Percentiles rank a stretch among this genome's conserved stretches.
phyloP scores from a whole-genome alignment of 495 filamentous ascomycete genomes.

The Daldinia bambusicola region DNA sequence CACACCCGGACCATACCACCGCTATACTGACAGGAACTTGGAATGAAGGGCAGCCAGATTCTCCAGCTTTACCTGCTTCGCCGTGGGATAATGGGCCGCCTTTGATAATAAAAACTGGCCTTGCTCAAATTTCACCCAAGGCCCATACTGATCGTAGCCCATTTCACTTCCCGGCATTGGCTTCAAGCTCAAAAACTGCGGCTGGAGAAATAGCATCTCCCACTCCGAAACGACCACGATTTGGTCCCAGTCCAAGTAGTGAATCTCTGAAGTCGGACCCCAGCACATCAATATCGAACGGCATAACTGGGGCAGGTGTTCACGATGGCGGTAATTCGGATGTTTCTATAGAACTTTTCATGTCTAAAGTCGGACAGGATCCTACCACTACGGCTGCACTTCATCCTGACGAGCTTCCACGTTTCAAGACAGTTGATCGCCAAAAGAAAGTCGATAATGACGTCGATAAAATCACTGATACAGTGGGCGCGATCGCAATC shows the following conservation, averaged over 20 bases:
- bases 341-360: not conserved
- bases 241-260: not conserved
- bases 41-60: conserved; percentile 69
- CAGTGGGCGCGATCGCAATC: conserved; percentile 93
- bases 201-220: conserved; percentile 5
- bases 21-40: conserved; percentile 66
- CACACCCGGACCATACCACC: conserved; percentile 58
- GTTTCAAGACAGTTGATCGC: not conserved
- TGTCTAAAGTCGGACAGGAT: not conserved
- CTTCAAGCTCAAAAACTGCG: conserved; percentile 10
- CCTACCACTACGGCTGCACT: not conserved
- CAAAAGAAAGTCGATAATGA: conserved; percentile 40
- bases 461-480: conserved; percentile 80
- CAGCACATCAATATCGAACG: conserved; percentile 13
- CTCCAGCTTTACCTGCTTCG: conserved; percentile 46
- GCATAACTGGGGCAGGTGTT: not conserved
- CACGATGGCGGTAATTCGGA: conserved; percentile 34
- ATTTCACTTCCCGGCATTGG: conserved; percentile 25
- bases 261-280: conserved; percentile 17
- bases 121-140: conserved; percentile 18
- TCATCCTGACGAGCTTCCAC: not conserved
- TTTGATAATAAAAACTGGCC: not conserved
- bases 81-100: conserved; percentile 20
- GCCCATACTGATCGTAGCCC: conserved; percentile 17
- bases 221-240: conserved; percentile 5